phyloP scores from a whole-genome alignment of 192 early-diverging fungal genomes.

The Cetraspora pellucida region DNA sequence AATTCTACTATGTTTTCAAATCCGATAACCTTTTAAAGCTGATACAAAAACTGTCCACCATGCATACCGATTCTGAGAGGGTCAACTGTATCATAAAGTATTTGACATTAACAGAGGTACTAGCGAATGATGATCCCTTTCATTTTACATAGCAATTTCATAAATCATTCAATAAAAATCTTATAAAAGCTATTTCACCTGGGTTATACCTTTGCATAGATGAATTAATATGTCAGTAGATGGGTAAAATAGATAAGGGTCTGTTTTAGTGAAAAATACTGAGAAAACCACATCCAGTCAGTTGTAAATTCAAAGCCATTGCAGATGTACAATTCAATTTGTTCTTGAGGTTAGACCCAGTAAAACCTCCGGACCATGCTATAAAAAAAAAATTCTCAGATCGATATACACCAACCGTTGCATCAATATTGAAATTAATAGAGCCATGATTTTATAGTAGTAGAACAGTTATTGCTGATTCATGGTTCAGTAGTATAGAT shows the following conservation, averaged over 20 bases:
- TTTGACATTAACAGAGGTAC: constrained; percentile 2
- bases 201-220: neutral
- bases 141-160: constrained; percentile 9
- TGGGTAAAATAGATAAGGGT: neutral
- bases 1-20: no score
- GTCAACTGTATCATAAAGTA: constrained; percentile 24
- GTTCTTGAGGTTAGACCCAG: constrained; percentile 1
- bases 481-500: no score
- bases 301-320: constrained; percentile 10
- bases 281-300: constrained; percentile 22
- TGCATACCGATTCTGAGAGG: no score
- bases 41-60: no score
- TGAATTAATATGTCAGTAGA: neutral
- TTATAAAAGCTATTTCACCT: constrained; percentile 2
- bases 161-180: constrained; percentile 8
- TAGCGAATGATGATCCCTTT: constrained; percentile 16
- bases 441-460: constrained; percentile 7
- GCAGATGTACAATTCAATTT: constrained; percentile 10
- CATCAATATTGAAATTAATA: constrained; percentile 18
- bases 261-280: neutral
- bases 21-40: no score
- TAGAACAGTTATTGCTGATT: no score
- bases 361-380: neutral
- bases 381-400: neutral
- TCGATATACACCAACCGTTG: neutral